These are phyloP conservation scores for Penicillium odoratum DNA, from an alignment of 495 filamentous ascomycete species.

Conservation along the genomic window DNA sequence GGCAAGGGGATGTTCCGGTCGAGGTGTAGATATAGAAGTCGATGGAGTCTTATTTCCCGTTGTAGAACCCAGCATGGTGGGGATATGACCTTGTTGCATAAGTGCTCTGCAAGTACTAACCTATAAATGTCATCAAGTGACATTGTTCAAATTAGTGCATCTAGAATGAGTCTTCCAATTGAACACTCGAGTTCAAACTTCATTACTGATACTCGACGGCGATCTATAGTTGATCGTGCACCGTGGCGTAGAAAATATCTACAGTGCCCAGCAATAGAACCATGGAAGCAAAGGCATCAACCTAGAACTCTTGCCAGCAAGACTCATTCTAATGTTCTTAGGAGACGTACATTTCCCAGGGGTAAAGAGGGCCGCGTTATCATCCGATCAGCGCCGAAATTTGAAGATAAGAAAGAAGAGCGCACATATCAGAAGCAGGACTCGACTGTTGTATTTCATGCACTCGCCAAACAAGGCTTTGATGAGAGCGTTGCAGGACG, in stretches of 20 bases:
- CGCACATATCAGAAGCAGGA: conserved; percentile 61
- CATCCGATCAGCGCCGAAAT: not conserved
- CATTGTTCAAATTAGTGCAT: not conserved
- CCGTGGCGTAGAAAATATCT: not conserved
- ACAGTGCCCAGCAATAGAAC: not conserved
- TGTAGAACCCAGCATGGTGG: not conserved
- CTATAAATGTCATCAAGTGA: not conserved
- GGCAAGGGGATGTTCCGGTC: not conserved
- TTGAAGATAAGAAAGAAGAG: conserved; percentile 28
- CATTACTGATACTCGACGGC: not conserved
- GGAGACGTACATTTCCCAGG: not conserved
- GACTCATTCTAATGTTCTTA: not conserved
- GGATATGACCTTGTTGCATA: not conserved
- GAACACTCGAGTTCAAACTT: too few relatives aligned
- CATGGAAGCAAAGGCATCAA: not conserved
- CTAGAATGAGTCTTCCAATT: too few relatives aligned
- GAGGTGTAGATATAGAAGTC: not conserved
- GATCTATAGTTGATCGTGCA: not conserved
- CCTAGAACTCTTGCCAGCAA: not conserved
- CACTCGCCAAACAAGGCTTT: conserved; percentile 56
- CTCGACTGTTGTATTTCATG: conserved; percentile 58
- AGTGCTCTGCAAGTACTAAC: not conserved
- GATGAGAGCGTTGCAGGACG: conserved; percentile 65
- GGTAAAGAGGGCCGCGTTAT: not conserved
- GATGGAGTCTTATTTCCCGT: not conserved